phyloP scores from a whole-genome alignment of 164 flowering plant genomes.

The Annona cherimola region DNA sequence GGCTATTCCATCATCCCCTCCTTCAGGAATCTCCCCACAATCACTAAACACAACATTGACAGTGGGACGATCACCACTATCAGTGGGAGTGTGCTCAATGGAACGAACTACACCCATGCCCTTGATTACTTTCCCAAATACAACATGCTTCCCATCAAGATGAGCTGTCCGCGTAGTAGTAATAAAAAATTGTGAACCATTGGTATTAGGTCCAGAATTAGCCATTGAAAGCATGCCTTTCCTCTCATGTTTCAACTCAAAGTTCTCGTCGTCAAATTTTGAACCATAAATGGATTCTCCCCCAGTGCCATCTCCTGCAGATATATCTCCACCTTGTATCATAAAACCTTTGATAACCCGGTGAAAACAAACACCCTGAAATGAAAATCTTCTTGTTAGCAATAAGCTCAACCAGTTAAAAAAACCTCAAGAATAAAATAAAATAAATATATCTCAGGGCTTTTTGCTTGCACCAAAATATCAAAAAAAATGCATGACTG shows the following conservation, averaged over 20 bases:
- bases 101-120: slow-evolving; percentile 79
- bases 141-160: slow-evolving; percentile 8
- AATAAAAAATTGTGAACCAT: slow-evolving; percentile 91
- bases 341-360: slow-evolving; percentile 70
- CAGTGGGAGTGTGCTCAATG: slow-evolving; percentile 63
- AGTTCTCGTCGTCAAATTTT: slow-evolving; percentile 43
- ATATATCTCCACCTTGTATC: slow-evolving; percentile 84
- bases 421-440: background rate
- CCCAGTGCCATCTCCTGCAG: slow-evolving; percentile 72
- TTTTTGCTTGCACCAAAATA: background rate
- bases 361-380: slow-evolving; percentile 64
- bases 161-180: slow-evolving; percentile 50
- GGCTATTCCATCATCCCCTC: slow-evolving; percentile 68
- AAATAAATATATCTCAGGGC: no score
- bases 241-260: slow-evolving; percentile 65
- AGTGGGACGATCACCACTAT: slow-evolving; percentile 43
- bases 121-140: slow-evolving; percentile 1
- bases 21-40: slow-evolving; percentile 92
- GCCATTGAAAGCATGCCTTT: slow-evolving; percentile 95
- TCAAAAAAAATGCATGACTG: background rate
- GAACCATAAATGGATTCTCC: slow-evolving; percentile 78
- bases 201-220: slow-evolving; percentile 79
- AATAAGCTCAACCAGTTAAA: background rate
- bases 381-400: background rate
- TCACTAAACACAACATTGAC: slow-evolving; percentile 59